Conservation (phyloP, 1,139 yeast genomes). For the Geotrichum reessii region DNA sequence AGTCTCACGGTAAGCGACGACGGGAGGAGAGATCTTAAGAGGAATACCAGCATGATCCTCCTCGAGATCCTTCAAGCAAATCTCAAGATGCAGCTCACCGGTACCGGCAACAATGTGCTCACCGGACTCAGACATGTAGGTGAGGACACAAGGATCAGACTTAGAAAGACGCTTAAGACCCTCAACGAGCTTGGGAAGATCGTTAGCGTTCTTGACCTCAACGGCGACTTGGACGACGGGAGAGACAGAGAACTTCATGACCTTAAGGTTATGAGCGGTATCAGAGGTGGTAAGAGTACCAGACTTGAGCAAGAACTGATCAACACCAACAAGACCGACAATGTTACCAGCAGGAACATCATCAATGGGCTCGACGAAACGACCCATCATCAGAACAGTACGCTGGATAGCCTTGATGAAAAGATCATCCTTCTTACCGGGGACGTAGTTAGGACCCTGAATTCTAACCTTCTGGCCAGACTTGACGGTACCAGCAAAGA, state of each 20-base stretch:
- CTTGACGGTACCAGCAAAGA: slow-evolving; percentile 98
- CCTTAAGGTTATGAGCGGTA: slow-evolving; percentile 98
- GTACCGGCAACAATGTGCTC: slow-evolving; percentile 99
- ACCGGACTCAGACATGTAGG: slow-evolving; percentile 87
- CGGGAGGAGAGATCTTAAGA: slow-evolving; percentile 95
- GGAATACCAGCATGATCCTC: slow-evolving; percentile 99
- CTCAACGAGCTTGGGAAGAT: slow-evolving; percentile 98
- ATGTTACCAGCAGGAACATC: slow-evolving; percentile 99
- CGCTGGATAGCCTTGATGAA: slow-evolving; percentile 97
- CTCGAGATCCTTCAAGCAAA: slow-evolving; percentile 92
- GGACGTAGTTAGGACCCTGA: slow-evolving; percentile 99
- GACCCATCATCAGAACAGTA: slow-evolving; percentile 99
- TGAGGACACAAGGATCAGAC: slow-evolving; percentile 98
- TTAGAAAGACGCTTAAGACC: slow-evolving; percentile 99
- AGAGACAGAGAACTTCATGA: slow-evolving; percentile 99
- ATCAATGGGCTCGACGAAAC: slow-evolving; percentile 95
- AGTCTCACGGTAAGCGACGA: slow-evolving; percentile 98
- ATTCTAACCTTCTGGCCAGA: slow-evolving; percentile 99
- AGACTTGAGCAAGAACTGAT: slow-evolving; percentile 98
- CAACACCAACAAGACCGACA: slow-evolving; percentile 99
- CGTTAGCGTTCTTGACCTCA: slow-evolving; percentile 99
- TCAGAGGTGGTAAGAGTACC: slow-evolving; percentile 98
- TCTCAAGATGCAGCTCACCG: slow-evolving; percentile 99
- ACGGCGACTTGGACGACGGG: slow-evolving; percentile 99
- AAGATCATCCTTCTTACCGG: slow-evolving; percentile 97